Evolutionary conservation across 2,329 filamentous ascomycete genomes (phyloP).

Genomic region (Fusarium concolor): DNA sequence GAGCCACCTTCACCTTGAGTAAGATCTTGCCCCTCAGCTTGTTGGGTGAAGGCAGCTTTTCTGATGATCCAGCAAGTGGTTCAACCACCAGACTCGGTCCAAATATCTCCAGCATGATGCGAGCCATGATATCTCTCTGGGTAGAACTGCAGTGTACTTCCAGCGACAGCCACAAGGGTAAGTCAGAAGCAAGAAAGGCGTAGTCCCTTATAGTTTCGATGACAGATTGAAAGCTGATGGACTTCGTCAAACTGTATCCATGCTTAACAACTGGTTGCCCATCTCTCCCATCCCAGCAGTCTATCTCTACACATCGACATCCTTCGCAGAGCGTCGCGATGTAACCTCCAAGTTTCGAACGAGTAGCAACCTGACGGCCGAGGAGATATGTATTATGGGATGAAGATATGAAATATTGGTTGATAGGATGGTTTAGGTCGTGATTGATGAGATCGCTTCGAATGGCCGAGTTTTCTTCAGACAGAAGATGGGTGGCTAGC

Average conservation of each 20-base stretch:
- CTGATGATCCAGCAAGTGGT: not conserved
- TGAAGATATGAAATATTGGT: conserved; percentile 30
- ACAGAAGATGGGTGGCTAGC: not conserved
- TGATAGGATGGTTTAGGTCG: conserved; percentile 9
- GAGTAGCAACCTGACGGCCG: conserved; percentile 17
- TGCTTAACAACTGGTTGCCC: conserved; percentile 29
- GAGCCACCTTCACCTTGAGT: conserved; percentile 14
- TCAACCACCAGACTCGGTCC: not conserved
- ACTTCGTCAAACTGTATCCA: conserved; percentile 28
- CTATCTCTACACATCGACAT: conserved; percentile 22
- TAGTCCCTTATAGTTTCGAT: not conserved
- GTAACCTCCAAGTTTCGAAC: conserved; percentile 20
- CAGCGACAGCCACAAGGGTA: conserved; percentile 21
- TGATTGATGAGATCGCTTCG: fast-evolving
- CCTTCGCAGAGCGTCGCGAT: conserved; percentile 7
- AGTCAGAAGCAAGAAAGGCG: conserved; percentile 13
- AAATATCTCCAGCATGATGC: conserved; percentile 18
- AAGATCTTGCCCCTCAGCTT: conserved; percentile 16
- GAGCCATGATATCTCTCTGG: conserved; percentile 13
- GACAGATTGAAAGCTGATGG: conserved; percentile 15
- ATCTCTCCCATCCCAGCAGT: conserved; percentile 28
- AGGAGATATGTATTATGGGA: conserved; percentile 34
- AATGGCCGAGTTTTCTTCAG: not conserved
- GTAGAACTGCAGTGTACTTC: conserved; percentile 18
- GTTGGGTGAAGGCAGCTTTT: not conserved